Evolutionary conservation across 257 asterid genomes (phyloP).

Genomic region (Solanum dulcamara): DNA sequence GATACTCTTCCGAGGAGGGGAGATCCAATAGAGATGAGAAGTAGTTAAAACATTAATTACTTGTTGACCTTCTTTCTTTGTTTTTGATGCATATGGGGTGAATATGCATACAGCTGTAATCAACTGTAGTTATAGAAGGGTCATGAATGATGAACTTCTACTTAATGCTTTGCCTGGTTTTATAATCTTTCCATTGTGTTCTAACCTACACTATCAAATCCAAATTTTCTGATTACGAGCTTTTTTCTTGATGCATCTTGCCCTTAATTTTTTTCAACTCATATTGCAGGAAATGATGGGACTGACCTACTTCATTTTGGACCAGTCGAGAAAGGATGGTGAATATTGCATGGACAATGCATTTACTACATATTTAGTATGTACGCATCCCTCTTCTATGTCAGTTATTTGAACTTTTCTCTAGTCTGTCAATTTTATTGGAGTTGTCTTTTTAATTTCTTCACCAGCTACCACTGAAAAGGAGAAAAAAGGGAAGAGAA

Average conservation of each 20-base stretch:
- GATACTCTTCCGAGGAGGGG: not conserved
- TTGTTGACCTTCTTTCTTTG: not conserved
- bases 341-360: slow-evolving; percentile 98
- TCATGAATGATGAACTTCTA: not conserved
- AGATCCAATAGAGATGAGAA: not conserved
- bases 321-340: slow-evolving; percentile 85
- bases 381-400: slow-evolving; percentile 7
- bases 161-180: not conserved
- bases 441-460: slow-evolving; percentile 4
- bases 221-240: not conserved
- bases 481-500: not conserved
- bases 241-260: not conserved
- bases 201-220: not conserved
- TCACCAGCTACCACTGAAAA: not conserved
- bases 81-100: not conserved
- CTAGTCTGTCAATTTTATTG: not conserved
- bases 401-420: not conserved
- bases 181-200: not conserved
- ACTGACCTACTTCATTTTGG: slow-evolving; percentile 83
- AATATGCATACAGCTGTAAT: not conserved
- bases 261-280: not conserved
- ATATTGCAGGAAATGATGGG: slow-evolving; percentile 91
- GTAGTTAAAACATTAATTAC: not conserved
- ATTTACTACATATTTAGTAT: slow-evolving; percentile 68
- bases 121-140: not conserved